phyloP scores from a whole-genome alignment of 2,329 filamentous ascomycete species.

The Harringtonia aguacate region DNA sequence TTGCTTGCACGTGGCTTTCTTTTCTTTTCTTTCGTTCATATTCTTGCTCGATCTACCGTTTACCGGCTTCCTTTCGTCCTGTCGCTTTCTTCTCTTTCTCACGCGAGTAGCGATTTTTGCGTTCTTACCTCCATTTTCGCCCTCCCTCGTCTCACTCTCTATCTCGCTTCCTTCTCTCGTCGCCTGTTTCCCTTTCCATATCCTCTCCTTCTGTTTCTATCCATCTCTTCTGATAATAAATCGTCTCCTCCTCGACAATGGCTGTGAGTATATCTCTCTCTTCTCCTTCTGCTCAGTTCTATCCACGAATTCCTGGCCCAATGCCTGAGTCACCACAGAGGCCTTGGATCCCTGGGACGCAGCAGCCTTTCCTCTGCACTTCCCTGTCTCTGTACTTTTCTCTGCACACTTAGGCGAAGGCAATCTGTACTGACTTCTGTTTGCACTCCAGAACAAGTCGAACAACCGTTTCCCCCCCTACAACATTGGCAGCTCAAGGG shows the following conservation, averaged over 20 bases:
- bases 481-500: slow-evolving; percentile 18
- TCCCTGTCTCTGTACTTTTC: not conserved
- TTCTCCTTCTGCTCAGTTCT: no score
- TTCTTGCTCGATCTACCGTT: not conserved
- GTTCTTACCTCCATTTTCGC: not conserved
- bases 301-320: no score
- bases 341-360: not conserved
- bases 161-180: not conserved
- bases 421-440: not conserved
- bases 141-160: no score
- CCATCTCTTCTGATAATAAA: no score
- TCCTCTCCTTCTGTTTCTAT: not conserved
- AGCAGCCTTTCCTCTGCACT: not conserved
- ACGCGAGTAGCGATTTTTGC: not conserved
- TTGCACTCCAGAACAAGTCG: slow-evolving; percentile 21
- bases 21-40: not conserved
- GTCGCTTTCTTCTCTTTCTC: not conserved
- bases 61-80: not conserved
- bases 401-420: not conserved
- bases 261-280: no score
- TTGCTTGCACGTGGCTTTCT: slow-evolving; percentile 8
- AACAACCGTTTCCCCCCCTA: slow-evolving; percentile 28
- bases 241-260: not conserved
- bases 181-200: not conserved
- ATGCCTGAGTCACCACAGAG: no score